phyloP scores from a whole-genome alignment of 169 alveolate species.

The Plasmodium gaboni region DNA sequence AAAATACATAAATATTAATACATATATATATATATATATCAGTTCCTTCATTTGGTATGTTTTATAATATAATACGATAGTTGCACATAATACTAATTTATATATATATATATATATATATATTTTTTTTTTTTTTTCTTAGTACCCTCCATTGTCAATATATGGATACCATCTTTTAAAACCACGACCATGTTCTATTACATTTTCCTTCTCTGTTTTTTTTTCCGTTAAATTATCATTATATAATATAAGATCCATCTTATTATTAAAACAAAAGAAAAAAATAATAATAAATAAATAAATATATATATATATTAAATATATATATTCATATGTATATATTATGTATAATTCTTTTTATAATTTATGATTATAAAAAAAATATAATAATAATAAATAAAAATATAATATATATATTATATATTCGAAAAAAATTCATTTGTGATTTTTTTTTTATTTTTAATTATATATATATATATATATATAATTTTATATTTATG shows the following conservation, averaged over 20 bases:
- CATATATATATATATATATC: background rate
- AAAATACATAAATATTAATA: background rate
- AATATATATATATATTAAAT: background rate
- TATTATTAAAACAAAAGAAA: background rate
- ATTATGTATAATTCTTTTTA: too few species aligned
- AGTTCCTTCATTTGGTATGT: too few species aligned
- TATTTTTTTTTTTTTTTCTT: background rate
- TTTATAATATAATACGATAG: background rate
- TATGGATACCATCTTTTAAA: conserved; percentile 80
- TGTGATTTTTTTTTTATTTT: too few species aligned
- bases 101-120: background rate
- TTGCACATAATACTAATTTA: background rate
- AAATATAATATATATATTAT: too few species aligned
- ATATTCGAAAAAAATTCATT: too few species aligned
- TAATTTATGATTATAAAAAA: too few species aligned
- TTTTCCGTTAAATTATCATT: conserved; percentile 15
- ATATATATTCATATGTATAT: too few species aligned
- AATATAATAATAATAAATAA: too few species aligned
- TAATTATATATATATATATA: too few species aligned
- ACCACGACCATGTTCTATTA: conserved; percentile 40
- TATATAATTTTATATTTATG: too few species aligned
- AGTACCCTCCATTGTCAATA: conserved; percentile 87
- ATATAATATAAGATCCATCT: conserved; percentile 37
- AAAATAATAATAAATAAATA: conserved; percentile 24
- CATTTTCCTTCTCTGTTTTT: conserved; percentile 30